A percentile compares a stretch with the other conserved stretches of the same genome.
These are phyloP conservation scores for Naganishia antarctica DNA, from an alignment of 768 basidiomycete genomes.

Conservation along the genomic window DNA sequence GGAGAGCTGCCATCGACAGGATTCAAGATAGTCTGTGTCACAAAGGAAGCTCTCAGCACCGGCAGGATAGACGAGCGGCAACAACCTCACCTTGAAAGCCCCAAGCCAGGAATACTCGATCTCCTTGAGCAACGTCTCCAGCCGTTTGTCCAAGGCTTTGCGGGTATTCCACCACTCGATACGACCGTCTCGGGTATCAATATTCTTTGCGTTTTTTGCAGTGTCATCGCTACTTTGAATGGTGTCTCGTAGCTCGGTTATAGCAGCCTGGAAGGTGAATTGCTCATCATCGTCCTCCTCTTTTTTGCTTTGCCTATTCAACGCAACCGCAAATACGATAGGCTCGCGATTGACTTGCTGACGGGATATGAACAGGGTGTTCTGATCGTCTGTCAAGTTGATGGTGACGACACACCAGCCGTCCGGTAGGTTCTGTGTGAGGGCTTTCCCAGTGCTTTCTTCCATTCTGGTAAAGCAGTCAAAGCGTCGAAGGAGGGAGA, in stretches of 20 bases:
- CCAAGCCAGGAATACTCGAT: conserved; percentile 97
- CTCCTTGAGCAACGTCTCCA: conserved; percentile 69
- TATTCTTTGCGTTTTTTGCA: conserved; percentile 65
- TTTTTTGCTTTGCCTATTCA: conserved; percentile 67
- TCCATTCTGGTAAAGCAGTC: conserved; percentile 9
- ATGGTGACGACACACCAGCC: conserved; percentile 83
- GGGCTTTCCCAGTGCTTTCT: conserved; percentile 51
- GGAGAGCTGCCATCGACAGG: conserved; percentile 50
- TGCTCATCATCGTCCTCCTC: conserved; percentile 68
- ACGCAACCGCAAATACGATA: conserved; percentile 79
- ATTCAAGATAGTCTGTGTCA: conserved; percentile 43
- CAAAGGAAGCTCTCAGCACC: neutral
- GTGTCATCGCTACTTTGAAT: conserved; percentile 71
- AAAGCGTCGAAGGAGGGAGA: neutral
- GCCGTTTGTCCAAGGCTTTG: conserved; percentile 65
- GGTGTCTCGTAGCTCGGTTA: conserved; percentile 71
- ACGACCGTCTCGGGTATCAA: conserved; percentile 51
- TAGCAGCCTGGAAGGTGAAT: conserved; percentile 69
- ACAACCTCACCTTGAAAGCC: conserved; percentile 76
- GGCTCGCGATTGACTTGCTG: conserved; percentile 62
- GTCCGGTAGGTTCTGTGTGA: conserved; percentile 31
- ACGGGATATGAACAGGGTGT: conserved; percentile 75
- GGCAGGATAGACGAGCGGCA: conserved; percentile 56
- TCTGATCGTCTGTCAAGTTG: conserved; percentile 73
- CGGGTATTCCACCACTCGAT: conserved; percentile 82